A percentile compares a stretch with the other conserved stretches of the same genome.
These are phyloP conservation scores for Spathaspora sp. DNA, from an alignment of 805 yeast species.

Conservation along the genomic window DNA sequence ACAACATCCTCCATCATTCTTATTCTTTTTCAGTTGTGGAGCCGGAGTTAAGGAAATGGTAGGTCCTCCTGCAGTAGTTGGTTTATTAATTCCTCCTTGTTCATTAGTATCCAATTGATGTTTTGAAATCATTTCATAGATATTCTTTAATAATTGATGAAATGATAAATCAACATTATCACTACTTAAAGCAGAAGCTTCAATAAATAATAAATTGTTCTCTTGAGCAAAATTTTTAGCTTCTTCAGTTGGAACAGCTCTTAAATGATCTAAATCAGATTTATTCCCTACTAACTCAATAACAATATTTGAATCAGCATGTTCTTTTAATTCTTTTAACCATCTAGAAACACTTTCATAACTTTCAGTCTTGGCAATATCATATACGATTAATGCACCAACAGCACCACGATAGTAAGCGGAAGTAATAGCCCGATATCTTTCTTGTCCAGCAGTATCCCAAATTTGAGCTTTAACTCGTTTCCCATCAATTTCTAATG, in stretches of 20 bases:
- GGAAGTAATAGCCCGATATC: constrained; percentile 95
- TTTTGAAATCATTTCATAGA: constrained; percentile 90
- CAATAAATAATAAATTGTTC: constrained; percentile 88
- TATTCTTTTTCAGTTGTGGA: constrained; percentile 70
- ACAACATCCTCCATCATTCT: constrained; percentile 68
- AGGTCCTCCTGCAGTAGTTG: constrained; percentile 83
- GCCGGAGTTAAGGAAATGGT: constrained; percentile 91
- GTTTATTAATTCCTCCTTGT: constrained; percentile 52
- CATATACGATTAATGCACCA: constrained; percentile 94
- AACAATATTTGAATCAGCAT: constrained; percentile 93
- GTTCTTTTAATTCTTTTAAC: constrained; percentile 85
- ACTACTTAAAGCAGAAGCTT: constrained; percentile 90
- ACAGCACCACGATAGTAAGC: constrained; percentile 98
- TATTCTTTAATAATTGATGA: constrained; percentile 87
- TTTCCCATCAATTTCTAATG: constrained; percentile 82
- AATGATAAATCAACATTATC: constrained; percentile 94
- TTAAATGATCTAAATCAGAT: constrained; percentile 82
- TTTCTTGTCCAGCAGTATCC: constrained; percentile 99
- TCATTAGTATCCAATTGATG: constrained; percentile 90
- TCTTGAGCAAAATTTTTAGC: constrained; percentile 93
- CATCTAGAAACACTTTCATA: constrained; percentile 85
- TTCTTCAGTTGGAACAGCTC: constrained; percentile 97
- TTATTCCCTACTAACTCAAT: constrained; percentile 93
- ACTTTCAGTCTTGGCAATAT: constrained; percentile 84
- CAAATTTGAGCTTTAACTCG: constrained; percentile 88